phyloP scores from a whole-genome alignment of 768 basidiomycete species.

The Suillus paluster region DNA sequence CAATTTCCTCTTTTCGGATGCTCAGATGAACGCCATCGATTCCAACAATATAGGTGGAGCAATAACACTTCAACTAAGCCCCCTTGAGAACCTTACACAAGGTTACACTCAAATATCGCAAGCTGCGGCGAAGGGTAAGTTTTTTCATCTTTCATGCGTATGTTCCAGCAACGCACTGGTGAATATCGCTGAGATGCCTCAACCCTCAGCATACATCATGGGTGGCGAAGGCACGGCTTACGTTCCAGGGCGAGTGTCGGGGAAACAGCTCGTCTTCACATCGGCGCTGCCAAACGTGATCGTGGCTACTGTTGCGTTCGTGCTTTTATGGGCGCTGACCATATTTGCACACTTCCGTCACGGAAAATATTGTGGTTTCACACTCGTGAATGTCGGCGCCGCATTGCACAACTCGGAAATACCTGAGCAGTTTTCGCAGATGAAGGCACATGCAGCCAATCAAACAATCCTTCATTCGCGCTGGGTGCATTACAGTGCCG shows the following conservation, averaged over 20 bases:
- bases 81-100: conserved; percentile 6
- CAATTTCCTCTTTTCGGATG: conserved; percentile 4
- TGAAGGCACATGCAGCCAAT: background rate
- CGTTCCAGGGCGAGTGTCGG: conserved; percentile 12
- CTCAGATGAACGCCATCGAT: conserved; percentile 6
- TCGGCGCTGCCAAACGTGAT: conserved; percentile 12
- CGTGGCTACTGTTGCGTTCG: conserved; percentile 13
- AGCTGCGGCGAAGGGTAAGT: conserved; percentile 10
- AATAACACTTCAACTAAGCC: background rate
- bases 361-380: conserved; percentile 11
- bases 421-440: background rate
- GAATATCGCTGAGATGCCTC: background rate
- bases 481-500: background rate
- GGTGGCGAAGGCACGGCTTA: conserved; percentile 8
- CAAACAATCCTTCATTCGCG: background rate
- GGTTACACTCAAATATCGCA: conserved; percentile 10
- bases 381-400: conserved; percentile 12
- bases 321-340: conserved; percentile 5
- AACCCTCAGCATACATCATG: background rate
- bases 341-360: conserved; percentile 14
- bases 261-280: conserved; percentile 8
- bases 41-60: background rate
- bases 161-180: background rate
- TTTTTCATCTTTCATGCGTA: background rate
- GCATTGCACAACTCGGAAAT: conserved; percentile 8